phyloP scores from a whole-genome alignment of 371 early-diverging fungal genomes.

The Mortierella polycephala region DNA sequence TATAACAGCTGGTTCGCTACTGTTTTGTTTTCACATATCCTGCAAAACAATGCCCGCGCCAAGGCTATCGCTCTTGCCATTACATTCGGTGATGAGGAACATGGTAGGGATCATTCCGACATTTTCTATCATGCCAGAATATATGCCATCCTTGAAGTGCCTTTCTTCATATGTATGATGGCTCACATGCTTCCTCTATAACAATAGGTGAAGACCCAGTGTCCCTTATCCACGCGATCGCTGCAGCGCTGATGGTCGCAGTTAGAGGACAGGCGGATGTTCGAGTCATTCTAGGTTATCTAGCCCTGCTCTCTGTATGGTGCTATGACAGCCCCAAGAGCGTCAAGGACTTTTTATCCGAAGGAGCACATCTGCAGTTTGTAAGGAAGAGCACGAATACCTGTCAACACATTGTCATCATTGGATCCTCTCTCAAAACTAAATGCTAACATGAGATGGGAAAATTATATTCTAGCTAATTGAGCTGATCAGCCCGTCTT shows the following conservation, averaged over 20 bases:
- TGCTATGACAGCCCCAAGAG: conserved; percentile 81
- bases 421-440: neutral
- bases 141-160: neutral
- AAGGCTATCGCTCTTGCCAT: conserved; percentile 82
- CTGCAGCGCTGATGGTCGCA: conserved; percentile 69
- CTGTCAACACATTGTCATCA: neutral
- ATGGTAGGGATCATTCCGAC: conserved; percentile 51
- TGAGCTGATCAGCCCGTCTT: conserved; percentile 84
- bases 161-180: too few relatives aligned
- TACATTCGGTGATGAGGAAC: conserved; percentile 76
- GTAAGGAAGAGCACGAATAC: conserved; percentile 59
- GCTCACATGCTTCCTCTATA: neutral
- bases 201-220: conserved; percentile 64
- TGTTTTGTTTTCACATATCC: conserved; percentile 79
- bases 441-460: neutral
- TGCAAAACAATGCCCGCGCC: conserved; percentile 76
- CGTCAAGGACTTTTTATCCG: conserved; percentile 85
- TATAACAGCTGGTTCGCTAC: conserved; percentile 92
- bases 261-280: conserved; percentile 67
- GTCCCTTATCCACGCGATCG: conserved; percentile 67
- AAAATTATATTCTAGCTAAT: conserved; percentile 66
- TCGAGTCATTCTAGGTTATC: conserved; percentile 78
- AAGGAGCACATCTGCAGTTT: conserved; percentile 90
- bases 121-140: neutral
- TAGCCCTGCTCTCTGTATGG: conserved; percentile 84